Percentiles rank a stretch among this genome's conserved stretches.
These are phyloP conservation scores for Cyclocybe cylindracea DNA, from an alignment of 768 basidiomycete species.

Conservation along the genomic window DNA sequence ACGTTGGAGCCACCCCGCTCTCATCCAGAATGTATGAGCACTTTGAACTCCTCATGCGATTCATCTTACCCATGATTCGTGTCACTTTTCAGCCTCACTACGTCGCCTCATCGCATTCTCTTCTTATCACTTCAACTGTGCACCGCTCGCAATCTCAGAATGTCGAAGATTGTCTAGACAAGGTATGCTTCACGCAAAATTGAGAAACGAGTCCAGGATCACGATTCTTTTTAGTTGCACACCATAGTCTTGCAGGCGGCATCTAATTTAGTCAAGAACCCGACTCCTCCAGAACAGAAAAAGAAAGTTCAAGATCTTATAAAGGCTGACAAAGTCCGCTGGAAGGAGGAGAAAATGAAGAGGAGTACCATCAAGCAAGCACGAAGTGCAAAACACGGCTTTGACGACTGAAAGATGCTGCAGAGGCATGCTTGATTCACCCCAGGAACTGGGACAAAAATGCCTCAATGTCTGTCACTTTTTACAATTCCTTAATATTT, in stretches of 20 bases:
- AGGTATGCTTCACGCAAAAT: conserved; percentile 40
- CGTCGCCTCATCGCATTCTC: conserved; percentile 64
- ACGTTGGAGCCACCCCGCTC: conserved; percentile 11
- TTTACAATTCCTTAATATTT: background rate
- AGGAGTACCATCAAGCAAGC: conserved; percentile 52
- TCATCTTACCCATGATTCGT: background rate
- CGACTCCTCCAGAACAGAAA: conserved; percentile 56
- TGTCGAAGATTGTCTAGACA: conserved; percentile 67
- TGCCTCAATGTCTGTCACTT: no score
- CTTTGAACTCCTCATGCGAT: background rate
- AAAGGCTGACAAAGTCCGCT: conserved; percentile 46
- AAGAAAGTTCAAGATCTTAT: conserved; percentile 50
- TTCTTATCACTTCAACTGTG: conserved; percentile 68
- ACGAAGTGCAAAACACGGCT: conserved; percentile 10
- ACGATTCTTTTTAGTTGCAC: conserved; percentile 46
- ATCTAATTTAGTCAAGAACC: conserved; percentile 46
- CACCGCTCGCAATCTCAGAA: conserved; percentile 82
- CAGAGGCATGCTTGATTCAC: no score
- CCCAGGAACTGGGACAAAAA: no score
- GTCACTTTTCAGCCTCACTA: conserved; percentile 10
- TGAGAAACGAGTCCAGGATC: background rate
- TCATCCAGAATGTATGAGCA: conserved; percentile 11
- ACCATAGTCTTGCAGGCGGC: conserved; percentile 49
- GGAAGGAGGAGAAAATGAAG: conserved; percentile 52
- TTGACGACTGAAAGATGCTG: no score